phyloP scores from a whole-genome alignment of 2,329 filamentous ascomycete species.

The Hawksworthiomyces lignivorus region DNA sequence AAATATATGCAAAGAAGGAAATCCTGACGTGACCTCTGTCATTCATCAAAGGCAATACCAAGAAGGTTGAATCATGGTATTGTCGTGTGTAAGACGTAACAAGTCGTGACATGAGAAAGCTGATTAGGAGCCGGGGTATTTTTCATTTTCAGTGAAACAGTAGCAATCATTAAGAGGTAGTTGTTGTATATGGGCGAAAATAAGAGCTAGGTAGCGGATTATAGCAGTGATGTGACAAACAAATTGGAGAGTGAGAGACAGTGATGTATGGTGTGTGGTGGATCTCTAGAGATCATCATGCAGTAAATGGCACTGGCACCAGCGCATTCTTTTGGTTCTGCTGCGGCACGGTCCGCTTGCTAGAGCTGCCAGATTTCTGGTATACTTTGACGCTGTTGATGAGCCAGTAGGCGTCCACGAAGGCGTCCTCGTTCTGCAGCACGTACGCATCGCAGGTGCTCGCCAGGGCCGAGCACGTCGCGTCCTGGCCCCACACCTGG shows the following conservation, averaged over 20 bases:
- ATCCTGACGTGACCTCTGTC: too few relatives aligned
- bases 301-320: constrained; percentile 6
- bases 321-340: constrained; percentile 1
- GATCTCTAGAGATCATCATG: too few relatives aligned
- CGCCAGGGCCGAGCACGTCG: constrained; percentile 52
- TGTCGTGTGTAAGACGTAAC: too few relatives aligned
- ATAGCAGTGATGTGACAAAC: neutral
- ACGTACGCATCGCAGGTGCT: constrained; percentile 67
- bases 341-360: neutral
- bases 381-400: constrained; percentile 66
- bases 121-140: too few relatives aligned
- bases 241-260: neutral
- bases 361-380: constrained; percentile 20
- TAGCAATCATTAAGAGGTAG: too few relatives aligned
- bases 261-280: too few relatives aligned
- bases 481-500: constrained; percentile 51
- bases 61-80: too few relatives aligned
- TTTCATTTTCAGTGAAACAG: too few relatives aligned
- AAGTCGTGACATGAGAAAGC: too few relatives aligned
- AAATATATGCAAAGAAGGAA: too few relatives aligned
- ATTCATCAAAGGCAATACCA: too few relatives aligned
- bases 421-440: constrained; percentile 59
- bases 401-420: constrained; percentile 67
- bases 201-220: neutral
- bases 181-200: too few relatives aligned